Percentiles rank a stretch among this genome's conserved stretches.
phyloP scores from a whole-genome alignment of 2,329 filamentous ascomycete species.

The Fusarium aywerte region DNA sequence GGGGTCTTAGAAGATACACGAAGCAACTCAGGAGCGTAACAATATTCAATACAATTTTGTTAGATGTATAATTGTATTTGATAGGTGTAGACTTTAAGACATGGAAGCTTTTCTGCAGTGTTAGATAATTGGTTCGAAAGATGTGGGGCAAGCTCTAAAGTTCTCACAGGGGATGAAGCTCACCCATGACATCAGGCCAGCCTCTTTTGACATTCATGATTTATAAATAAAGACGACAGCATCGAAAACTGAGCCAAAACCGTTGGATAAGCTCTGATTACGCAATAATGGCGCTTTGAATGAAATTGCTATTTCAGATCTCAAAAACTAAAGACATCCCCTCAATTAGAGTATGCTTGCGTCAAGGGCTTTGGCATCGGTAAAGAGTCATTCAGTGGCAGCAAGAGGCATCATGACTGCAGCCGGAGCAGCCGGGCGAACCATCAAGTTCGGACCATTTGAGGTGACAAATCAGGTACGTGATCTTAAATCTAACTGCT shows the following conservation, averaged over 20 bases:
- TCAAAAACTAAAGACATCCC: not conserved
- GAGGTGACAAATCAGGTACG: slow-evolving; percentile 78
- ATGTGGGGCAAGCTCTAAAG: slow-evolving; percentile 26
- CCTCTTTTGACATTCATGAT: slow-evolving; percentile 1
- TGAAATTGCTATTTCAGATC: too few relatives aligned
- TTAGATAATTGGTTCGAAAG: slow-evolving; percentile 36
- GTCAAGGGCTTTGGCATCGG: slow-evolving; percentile 25
- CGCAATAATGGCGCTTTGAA: not conserved
- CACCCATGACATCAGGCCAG: slow-evolving; percentile 42
- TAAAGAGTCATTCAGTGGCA: slow-evolving; percentile 10
- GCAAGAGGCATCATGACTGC: slow-evolving; percentile 48
- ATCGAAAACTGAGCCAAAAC: not conserved
- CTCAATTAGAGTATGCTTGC: slow-evolving; percentile 38
- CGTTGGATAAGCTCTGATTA: not conserved
- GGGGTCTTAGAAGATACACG: slow-evolving; percentile 15
- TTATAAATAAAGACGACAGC: slow-evolving; percentile 1
- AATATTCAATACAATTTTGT: not conserved
- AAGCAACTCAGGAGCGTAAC: slow-evolving; percentile 11
- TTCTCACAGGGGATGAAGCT: slow-evolving; percentile 17
- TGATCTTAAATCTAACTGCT: not conserved
- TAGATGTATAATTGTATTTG: not conserved
- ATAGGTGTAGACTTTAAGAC: not conserved
- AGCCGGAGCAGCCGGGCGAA: slow-evolving; percentile 39
- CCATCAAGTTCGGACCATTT: slow-evolving; percentile 78
- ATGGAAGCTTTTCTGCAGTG: slow-evolving; percentile 8